These are phyloP conservation scores for Spizellomyces sp. DNA, from an alignment of 192 early-diverging fungal genomes.

Conservation along the genomic window DNA sequence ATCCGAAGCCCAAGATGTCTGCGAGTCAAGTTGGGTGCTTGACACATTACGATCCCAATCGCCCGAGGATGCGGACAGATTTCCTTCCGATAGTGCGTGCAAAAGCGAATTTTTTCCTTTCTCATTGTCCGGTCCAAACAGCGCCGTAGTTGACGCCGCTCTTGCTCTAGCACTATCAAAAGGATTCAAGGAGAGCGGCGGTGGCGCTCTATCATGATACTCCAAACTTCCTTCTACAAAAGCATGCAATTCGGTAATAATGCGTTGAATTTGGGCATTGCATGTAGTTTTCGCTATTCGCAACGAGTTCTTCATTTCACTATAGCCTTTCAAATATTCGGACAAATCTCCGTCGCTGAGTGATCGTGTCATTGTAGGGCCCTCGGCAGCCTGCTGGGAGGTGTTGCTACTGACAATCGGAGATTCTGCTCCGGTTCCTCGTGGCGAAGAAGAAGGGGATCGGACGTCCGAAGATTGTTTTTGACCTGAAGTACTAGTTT, in stretches of 20 bases:
- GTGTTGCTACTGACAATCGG: not conserved
- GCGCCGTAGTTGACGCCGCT: not conserved
- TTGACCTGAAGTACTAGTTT: not conserved
- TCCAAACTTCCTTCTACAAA: conserved; percentile 63
- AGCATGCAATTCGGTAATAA: conserved; percentile 68
- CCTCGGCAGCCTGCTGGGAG: not conserved
- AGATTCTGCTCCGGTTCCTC: not conserved
- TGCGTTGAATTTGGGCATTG: conserved; percentile 61
- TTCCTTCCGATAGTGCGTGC: conserved; percentile 6
- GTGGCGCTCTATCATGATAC: conserved; percentile 20
- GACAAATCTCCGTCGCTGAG: conserved; percentile 49
- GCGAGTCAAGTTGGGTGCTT: conserved; percentile 4
- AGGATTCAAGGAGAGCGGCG: conserved; percentile 1
- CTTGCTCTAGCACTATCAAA: not conserved
- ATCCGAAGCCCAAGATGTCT: conserved; percentile 26
- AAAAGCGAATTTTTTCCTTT: conserved; percentile 12
- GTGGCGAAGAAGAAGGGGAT: not conserved
- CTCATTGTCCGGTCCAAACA: conserved; percentile 22
- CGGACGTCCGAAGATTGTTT: not conserved
- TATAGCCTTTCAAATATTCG: conserved; percentile 54
- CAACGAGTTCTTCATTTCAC: conserved; percentile 49
- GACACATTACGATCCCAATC: not conserved
- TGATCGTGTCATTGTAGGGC: conserved; percentile 32
- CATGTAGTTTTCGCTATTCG: conserved; percentile 54
- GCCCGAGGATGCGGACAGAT: not conserved